A percentile compares a stretch with the other conserved stretches of the same genome.
Conservation (phyloP, 441 rosid species). For the Brassica hybrid region DNA sequence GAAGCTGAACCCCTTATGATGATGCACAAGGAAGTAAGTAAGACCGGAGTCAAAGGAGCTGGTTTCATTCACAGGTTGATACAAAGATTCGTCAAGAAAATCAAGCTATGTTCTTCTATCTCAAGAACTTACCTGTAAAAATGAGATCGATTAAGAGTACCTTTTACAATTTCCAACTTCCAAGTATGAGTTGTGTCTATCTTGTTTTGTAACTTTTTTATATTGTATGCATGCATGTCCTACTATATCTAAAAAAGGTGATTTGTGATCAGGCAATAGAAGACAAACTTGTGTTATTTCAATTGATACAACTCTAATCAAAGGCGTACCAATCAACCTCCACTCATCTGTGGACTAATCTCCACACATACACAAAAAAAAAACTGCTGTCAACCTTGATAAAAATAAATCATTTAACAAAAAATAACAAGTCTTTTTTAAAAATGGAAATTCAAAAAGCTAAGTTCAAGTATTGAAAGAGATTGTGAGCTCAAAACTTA, state of each 20-base stretch:
- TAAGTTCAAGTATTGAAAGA: not conserved
- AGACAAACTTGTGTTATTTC: not conserved
- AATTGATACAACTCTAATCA: not conserved
- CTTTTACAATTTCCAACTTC: not conserved
- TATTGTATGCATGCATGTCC: not conserved
- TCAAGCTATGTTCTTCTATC: not conserved
- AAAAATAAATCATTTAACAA: not conserved
- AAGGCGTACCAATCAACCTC: not conserved
- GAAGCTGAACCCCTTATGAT: not conserved
- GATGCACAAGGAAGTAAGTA: conserved; percentile 2
- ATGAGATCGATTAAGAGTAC: not conserved
- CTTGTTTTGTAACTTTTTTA: not conserved
- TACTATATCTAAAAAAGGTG: not conserved
- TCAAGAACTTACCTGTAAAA: not conserved
- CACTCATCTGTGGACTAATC: not conserved
- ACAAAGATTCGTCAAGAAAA: not conserved
- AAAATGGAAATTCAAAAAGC: not conserved
- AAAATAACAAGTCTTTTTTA: not conserved
- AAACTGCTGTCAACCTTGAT: not conserved
- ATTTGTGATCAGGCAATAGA: not conserved
- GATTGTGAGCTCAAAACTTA: too few relatives aligned
- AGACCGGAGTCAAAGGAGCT: not conserved
- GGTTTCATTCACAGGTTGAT: conserved; percentile 11
- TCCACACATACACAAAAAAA: not conserved
- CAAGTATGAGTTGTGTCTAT: not conserved